Conservation (phyloP, 2,329 filamentous ascomycete species). For the Madurella mycetomatis region DNA sequence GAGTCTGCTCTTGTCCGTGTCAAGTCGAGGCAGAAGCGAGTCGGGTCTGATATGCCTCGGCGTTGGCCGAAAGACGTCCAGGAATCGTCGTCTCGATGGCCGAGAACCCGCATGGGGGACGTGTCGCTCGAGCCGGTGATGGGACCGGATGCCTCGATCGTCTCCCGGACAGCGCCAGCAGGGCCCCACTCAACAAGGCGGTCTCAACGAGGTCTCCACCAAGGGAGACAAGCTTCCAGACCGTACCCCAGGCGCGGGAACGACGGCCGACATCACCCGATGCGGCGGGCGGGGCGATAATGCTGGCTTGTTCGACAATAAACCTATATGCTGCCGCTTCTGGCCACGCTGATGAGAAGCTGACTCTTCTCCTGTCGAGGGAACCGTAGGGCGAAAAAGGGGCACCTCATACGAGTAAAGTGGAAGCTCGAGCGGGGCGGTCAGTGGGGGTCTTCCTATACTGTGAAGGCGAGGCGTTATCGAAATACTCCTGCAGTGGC, state of each 20-base stretch:
- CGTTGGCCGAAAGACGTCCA: conserved; percentile 52
- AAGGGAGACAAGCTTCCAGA: conserved; percentile 22
- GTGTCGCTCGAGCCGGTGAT: conserved; percentile 23
- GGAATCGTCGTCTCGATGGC: conserved; percentile 40
- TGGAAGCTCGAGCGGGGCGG: not conserved
- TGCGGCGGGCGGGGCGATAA: conserved; percentile 7
- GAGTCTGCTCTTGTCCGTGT: conserved; percentile 53
- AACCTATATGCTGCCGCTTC: conserved; percentile 1
- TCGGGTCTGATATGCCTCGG: conserved; percentile 53
- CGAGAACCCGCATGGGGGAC: conserved; percentile 53
- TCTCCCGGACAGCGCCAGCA: conserved; percentile 17
- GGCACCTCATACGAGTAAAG: not conserved
- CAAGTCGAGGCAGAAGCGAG: conserved; percentile 52
- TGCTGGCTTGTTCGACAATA: conserved; percentile 11
- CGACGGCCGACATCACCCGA: conserved; percentile 27
- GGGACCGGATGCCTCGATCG: conserved; percentile 26
- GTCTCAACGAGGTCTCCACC: conserved; percentile 17
- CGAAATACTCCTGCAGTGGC: conserved; percentile 8
- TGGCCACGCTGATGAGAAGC: not conserved
- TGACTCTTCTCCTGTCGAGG: not conserved
- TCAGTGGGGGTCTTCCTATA: conserved; percentile 7
- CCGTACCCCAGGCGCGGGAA: conserved; percentile 17
- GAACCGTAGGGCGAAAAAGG: not conserved
- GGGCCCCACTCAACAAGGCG: conserved; percentile 15
- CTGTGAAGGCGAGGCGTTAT: not conserved